Base-by-base conservation (phyloP, 495 filamentous ascomycete species). In the Hypomontagnella submonticulosa region DNA sequence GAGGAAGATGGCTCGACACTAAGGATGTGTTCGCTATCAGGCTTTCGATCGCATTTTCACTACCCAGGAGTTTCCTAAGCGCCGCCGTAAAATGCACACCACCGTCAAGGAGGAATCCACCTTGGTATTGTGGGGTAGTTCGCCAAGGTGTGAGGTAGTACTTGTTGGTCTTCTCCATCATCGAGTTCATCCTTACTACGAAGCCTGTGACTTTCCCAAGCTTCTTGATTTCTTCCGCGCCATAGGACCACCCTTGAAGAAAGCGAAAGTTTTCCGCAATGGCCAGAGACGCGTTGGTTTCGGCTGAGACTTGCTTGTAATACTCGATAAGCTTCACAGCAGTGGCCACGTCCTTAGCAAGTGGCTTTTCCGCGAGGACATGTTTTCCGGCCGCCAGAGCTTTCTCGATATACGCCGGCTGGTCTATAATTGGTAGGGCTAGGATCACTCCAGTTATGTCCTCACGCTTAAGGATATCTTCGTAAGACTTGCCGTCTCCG, bases 181-280 rank as follows among this genome's bases (percentile, higher is more conserved):
- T 77, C 8, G 66, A 79, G 64, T 84, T 77, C 57, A 86, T 71
- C 55, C 81, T 74, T 13, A 89, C 78, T 2, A 85, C 75, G 71
- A 96, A 93, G 4, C 83, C 83, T 19, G 87, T 77, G 13, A 96
- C 75, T 40, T 80, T 76, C 3, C 92, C 92, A 30, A 92, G 72
- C 15, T 81, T 79, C 48, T 77, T 72, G 16, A 91, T 79, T 65
- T 87, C 81, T 58, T 84, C 76, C 12, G 83, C 80, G 0, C 80
- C 88, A 52, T 83, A 86, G 0, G 80, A 44, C 63, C 84, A 89
- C 43, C 81, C 78, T 15, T 81, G 81, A 36, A 85, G 62, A 74
- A 87, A 93, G 12, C 91, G 85, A 71, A 85, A 91, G 70, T 94
- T 92, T 78, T 94, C 92, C 0, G 88, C 92, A 11, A 94, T 87